Base-by-base conservation (phyloP, 805 yeast species). In the Monosporozyma solicola region DNA sequence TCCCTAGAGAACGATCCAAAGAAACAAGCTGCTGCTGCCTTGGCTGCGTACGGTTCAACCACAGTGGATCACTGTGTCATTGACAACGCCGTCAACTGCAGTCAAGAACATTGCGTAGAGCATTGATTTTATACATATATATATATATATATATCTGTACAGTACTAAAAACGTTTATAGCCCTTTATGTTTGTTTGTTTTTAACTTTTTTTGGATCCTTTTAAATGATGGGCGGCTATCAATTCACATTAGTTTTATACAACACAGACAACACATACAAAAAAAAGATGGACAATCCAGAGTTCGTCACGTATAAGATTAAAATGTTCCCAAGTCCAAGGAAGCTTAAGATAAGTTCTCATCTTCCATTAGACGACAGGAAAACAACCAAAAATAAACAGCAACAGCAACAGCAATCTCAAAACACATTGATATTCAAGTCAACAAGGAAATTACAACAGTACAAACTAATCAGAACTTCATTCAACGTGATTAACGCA, bases 31-130 rank as follows among this genome's bases (percentile, higher is more conserved):
- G 52, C 55, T 11, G 57, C 59, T 3, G 58, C 66, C 24, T 20
- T 20, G 20, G 69, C 70, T 3, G 41, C 31, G 3, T 69, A 73
- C 52, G 75, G 75, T 27, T 57, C 68, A 3, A 59, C 64, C 1
- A 56, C 65, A 7, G 63, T 59, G 13, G 68, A 69, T 4, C 65
- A 69, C 20, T 79, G 84, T 62, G 66, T 77, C 20, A 74, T 79
- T 31, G 83, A 80, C 58, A 75, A 76, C n/a, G 74, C 76, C 27
- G 74, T 77, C 20, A 76, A 77, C 48, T 79, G 83, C 61, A 75
- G 41, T 31, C 52, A 43, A 43, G 52, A 50, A 8, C 52, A 45
- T 22, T 50, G 52, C 33, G 16, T 50, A 20, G 43, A 20, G 3
- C 24, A 31, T 29, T 50, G 25, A 48, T 35, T 27, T 27, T n/a